phyloP scores from a whole-genome alignment of 192 early-diverging fungal genomes.

The Coemansia sp. region DNA sequence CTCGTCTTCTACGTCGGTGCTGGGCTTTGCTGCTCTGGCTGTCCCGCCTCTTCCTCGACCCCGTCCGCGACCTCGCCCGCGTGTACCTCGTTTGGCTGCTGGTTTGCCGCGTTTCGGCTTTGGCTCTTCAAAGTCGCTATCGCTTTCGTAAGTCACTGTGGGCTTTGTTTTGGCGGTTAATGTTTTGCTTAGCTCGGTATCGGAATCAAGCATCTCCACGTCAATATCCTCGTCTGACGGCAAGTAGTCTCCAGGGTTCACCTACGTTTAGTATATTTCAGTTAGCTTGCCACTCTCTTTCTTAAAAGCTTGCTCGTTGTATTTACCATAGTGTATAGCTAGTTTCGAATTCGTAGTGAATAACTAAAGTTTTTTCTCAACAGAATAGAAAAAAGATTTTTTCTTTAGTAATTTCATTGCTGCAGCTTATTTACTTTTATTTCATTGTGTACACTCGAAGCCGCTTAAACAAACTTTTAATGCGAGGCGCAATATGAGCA shows the following conservation, averaged over 20 bases:
- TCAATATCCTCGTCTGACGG: conserved; percentile 54
- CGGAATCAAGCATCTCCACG: conserved; percentile 55
- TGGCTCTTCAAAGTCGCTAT: conserved; percentile 45
- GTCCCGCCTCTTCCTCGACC: conserved; percentile 19
- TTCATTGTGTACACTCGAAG: no score
- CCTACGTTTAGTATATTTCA: conserved; percentile 1
- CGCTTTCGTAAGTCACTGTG: conserved; percentile 19
- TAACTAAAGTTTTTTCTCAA: background rate
- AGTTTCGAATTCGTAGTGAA: background rate
- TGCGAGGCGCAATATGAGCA: no score
- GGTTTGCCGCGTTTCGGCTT: conserved; percentile 28
- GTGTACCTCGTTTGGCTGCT: conserved; percentile 25
- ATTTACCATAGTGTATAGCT: no score
- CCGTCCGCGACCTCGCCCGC: conserved; percentile 40
- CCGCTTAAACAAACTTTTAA: no score
- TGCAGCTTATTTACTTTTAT: no score
- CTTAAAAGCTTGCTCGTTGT: no score
- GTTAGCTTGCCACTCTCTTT: no score
- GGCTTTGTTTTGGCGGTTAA: conserved; percentile 10
- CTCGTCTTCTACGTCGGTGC: conserved; percentile 16
- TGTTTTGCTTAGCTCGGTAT: conserved; percentile 43
- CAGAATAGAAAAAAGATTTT: no score
- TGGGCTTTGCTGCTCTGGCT: background rate
- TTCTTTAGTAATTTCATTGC: no score
- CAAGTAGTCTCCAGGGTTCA: conserved; percentile 42